Base-by-base conservation (phyloP, 2,329 filamentous ascomycete species). In the Colletotrichum sansevieriae region DNA sequence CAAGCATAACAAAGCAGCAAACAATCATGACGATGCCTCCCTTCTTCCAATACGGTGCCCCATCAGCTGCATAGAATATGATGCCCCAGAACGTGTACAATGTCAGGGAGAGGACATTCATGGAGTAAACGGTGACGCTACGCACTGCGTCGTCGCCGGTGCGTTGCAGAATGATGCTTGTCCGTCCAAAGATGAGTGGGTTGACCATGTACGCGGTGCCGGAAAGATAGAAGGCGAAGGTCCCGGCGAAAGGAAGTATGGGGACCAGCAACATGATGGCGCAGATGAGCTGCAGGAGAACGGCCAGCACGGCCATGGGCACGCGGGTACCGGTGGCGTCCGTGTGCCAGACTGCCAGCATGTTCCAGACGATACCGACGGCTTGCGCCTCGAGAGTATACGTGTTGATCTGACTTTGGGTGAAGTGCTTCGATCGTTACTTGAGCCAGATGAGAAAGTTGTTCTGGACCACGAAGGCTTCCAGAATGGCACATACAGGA, bases 11-110 rank as follows among this genome's bases (percentile, higher is more conserved):
- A 3, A 59, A 46, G 15, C 67, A 70, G 41, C 67, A 67, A 4
- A 72, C 66, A 7, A 80, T 75, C 75, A 81, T 78, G 2, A 78
- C 71, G 39, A 80, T 78, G 8, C 73, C 76, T 0, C 79, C 79
- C 56, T 79, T 80, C 73, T 75, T 76, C 78, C 79, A 57, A 77
- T 79, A 70, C 7, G 77, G 76, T 2, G 79, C 77, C 63, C 81
- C 79, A 5, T 74, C 75, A 0, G 76, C 77, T 1, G 78, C 68
- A 61, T 80, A 81, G 10, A 82, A 62, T 1, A 74, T 71, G 29
- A 82, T 78, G 1, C 79, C 79, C 80, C 80, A 82, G 60, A 80
- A 81, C 0, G 79, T 78, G 57, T 79, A 81, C n/a, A 81, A 67
- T 2, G 80, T 75, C 13, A 77, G 75, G 13, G 79, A 77, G 12